Percentiles rank a stretch among this genome's conserved stretches.
These are phyloP conservation scores for Nakazawaea populi DNA, from an alignment of 805 yeast species.

Conservation along the genomic window DNA sequence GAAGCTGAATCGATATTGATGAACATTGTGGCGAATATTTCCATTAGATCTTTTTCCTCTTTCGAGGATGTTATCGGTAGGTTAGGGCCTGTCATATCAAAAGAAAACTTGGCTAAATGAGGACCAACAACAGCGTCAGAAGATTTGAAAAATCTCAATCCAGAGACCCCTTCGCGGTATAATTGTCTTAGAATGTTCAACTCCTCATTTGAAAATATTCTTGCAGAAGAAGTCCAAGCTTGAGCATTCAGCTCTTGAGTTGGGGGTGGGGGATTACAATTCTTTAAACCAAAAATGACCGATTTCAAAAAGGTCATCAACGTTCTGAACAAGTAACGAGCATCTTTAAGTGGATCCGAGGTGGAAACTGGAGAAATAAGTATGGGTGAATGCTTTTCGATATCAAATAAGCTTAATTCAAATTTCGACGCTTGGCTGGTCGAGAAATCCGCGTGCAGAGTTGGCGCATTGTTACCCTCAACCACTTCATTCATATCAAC, in stretches of 20 bases:
- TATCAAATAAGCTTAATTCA: conserved; percentile 35
- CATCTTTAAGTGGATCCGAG: conserved; percentile 76
- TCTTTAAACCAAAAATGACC: conserved; percentile 80
- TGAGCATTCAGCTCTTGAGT: conserved; percentile 44
- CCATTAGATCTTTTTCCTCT: conserved; percentile 95
- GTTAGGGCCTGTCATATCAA: conserved; percentile 74
- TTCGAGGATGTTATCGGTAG: conserved; percentile 82
- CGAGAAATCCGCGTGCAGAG: too few species aligned
- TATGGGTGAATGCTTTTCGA: conserved; percentile 52
- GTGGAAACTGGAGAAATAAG: conserved; percentile 43
- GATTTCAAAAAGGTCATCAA: conserved; percentile 87
- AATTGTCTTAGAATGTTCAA: conserved; percentile 67
- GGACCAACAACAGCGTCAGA: conserved; percentile 39
- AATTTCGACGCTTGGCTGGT: neutral
- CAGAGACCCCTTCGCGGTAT: conserved; percentile 79
- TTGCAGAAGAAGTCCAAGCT: conserved; percentile 81
- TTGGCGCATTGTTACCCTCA: too few species aligned
- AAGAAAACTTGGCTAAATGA: conserved; percentile 29
- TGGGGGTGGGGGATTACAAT: conserved; percentile 79
- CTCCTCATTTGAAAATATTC: conserved; percentile 81
- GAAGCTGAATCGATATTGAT: conserved; percentile 94
- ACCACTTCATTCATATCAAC: conserved; percentile 6
- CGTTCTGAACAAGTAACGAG: conserved; percentile 81
- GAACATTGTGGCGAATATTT: conserved; percentile 87
- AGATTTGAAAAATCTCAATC: conserved; percentile 68